Evolutionary conservation across 495 filamentous ascomycete species (phyloP), one percentile per base, ranked within the genome.

Genomic region (Trichoderma erinaceum): DNA sequence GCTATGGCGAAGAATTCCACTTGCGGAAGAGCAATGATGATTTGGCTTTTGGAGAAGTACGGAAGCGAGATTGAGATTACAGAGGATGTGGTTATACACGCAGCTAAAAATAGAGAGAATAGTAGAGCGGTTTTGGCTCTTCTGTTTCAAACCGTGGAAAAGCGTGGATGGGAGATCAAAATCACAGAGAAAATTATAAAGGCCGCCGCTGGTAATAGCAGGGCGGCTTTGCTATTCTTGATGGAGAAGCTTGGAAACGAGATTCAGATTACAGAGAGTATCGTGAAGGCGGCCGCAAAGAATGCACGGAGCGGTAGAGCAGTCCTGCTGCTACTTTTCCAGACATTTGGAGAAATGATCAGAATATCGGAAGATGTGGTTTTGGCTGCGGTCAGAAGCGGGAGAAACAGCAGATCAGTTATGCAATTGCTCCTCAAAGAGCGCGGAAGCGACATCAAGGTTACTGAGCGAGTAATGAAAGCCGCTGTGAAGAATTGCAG

Each of bases 61-160:
- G 56, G 70, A 29, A 52, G 35, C n/a, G 64, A 73, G 8, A 50
- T 73, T 35, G 48, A 29, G 21, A 72, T 71, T 41, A 75, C 71
- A 12, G 41, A 75, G 48, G 71, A 48, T 4, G 35, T 63, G 6
- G 32, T 67, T 3, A 61, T 21, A 41, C 48, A 48, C 38, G 66
- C 66, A 41, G 66, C 25, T 13, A 3, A n/a, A 16, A 63, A 63
- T 63, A n/a, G 5, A 3, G 13, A 15, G 0, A 21, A 63, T 0
- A 21, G 25, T 8, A 63, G 12, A 15, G 58, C 13, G 8, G 23
- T 21, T 27, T 13, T 63, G 15, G 13, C 25, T 11, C 4, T 63
- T 5, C 58, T 63, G 13, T 21, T 48, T 48, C 15, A 48, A 48
- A n/a, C n/a, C n/a, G n/a, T n/a, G n/a, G n/a, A n/a, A n/a, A 48